Percentiles rank a stretch among this genome's conserved stretches.
Evolutionary conservation across 2,329 filamentous ascomycete species (phyloP).

Genomic region (Pezicula neosporulosa): DNA sequence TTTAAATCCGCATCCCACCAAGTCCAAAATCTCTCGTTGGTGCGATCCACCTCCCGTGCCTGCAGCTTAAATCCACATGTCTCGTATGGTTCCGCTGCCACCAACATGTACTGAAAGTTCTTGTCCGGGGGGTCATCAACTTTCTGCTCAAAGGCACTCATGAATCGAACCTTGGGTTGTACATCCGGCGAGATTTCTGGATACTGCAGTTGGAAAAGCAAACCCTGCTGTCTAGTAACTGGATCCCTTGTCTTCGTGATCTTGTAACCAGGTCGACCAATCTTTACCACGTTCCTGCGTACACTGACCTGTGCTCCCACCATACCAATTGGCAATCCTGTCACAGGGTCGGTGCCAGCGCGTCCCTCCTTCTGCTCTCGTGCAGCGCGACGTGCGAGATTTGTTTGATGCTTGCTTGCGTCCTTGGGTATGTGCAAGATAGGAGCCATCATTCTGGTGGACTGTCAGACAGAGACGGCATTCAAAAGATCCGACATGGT

Average conservation of each 20-base stretch:
- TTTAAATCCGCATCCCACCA: constrained; percentile 96
- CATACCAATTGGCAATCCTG: constrained; percentile 70
- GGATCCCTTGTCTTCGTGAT: constrained; percentile 95
- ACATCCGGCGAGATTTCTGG: constrained; percentile 79
- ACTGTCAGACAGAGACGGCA: constrained; percentile 95
- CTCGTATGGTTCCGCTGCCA: constrained; percentile 97
- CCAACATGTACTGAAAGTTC: constrained; percentile 88
- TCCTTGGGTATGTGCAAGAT: constrained; percentile 96
- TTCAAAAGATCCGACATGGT: constrained; percentile 97
- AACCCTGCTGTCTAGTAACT: constrained; percentile 79
- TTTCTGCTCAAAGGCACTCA: constrained; percentile 96
- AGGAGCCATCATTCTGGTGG: constrained; percentile 98
- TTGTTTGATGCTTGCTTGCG: constrained; percentile 99
- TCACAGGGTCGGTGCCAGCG: constrained; percentile 59
- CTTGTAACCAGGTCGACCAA: constrained; percentile 93
- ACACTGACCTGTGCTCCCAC: constrained; percentile 60
- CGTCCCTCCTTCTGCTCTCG: constrained; percentile 89
- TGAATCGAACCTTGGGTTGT: constrained; percentile 84
- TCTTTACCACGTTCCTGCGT: constrained; percentile 87
- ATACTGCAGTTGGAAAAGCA: constrained; percentile 96
- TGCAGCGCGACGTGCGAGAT: constrained; percentile 92
- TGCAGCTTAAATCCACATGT: constrained; percentile 96
- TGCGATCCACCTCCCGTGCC: constrained; percentile 84
- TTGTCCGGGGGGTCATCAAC: constrained; percentile 90
- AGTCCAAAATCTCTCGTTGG: constrained; percentile 83